These are phyloP conservation scores for Cerioporus squamosus DNA, from an alignment of 1,284 basidiomycete species.

Conservation along the genomic window DNA sequence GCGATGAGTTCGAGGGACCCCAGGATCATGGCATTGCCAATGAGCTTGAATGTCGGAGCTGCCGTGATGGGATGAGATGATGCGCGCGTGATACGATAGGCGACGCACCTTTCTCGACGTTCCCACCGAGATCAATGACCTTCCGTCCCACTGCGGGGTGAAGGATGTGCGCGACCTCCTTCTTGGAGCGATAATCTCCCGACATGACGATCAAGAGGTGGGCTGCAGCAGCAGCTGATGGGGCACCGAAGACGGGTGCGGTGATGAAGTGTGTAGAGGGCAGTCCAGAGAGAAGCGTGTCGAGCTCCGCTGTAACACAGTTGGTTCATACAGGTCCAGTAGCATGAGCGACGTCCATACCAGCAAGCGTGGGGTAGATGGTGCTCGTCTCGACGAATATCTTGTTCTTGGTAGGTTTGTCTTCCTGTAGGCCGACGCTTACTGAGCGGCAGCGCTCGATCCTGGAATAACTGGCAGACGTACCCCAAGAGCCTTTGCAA, in stretches of 20 bases:
- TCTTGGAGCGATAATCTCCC: conserved; percentile 86
- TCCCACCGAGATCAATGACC: conserved; percentile 74
- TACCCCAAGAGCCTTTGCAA: conserved; percentile 62
- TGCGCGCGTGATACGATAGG: neutral
- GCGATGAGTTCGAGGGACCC: conserved; percentile 79
- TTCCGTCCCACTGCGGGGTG: conserved; percentile 84
- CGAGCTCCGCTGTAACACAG: conserved; percentile 61
- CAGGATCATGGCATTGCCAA: conserved; percentile 75
- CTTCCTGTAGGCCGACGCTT: neutral
- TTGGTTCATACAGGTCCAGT: neutral
- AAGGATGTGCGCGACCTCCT: conserved; percentile 75
- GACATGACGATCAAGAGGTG: conserved; percentile 80
- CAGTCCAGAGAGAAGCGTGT: conserved; percentile 65
- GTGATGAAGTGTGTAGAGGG: conserved; percentile 74
- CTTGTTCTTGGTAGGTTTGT: conserved; percentile 47
- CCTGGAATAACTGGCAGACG: neutral
- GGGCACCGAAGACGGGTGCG: conserved; percentile 82
- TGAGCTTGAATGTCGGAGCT: conserved; percentile 82
- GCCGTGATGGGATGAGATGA: conserved; percentile 1
- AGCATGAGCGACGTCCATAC: conserved; percentile 35
- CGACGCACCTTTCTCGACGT: conserved; percentile 73
- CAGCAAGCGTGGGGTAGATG: conserved; percentile 76
- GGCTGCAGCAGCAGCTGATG: conserved; percentile 68
- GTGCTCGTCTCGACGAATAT: conserved; percentile 87
- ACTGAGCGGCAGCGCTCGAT: neutral